phyloP scores from a whole-genome alignment of 805 yeast genomes.

The Sugiyamaella chiloensis region DNA sequence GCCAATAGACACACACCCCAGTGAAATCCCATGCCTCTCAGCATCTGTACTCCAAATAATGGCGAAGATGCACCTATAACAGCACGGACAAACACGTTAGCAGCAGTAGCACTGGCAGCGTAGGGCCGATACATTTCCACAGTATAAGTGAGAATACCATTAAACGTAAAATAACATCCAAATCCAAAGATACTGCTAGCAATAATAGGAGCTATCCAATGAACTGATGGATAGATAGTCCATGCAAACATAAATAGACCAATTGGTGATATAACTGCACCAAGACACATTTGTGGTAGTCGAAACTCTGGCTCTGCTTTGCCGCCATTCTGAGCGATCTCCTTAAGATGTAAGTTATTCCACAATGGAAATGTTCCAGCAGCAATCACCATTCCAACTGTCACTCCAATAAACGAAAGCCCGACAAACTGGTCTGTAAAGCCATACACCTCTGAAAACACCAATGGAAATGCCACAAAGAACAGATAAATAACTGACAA shows the following conservation, averaged over 20 bases:
- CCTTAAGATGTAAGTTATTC: conserved; percentile 32
- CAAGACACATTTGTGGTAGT: conserved; percentile 49
- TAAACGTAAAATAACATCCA: conserved; percentile 38
- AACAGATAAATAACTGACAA: conserved; percentile 57
- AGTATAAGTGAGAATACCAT: conserved; percentile 29
- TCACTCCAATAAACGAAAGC: conserved; percentile 57
- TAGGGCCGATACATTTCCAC: conserved; percentile 39
- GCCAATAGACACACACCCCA: conserved; percentile 70
- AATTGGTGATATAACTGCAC: conserved; percentile 42
- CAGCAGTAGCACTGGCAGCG: conserved; percentile 83
- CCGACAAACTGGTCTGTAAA: conserved; percentile 53
- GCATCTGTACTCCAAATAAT: conserved; percentile 81
- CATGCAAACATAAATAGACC: conserved; percentile 54
- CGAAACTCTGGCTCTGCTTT: conserved; percentile 46
- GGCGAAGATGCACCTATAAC: conserved; percentile 77
- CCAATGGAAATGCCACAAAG: conserved; percentile 57
- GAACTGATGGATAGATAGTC: conserved; percentile 41
- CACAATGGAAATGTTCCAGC: conserved; percentile 32
- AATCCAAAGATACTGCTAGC: conserved; percentile 52
- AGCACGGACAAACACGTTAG: conserved; percentile 77
- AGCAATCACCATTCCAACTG: conserved; percentile 64
- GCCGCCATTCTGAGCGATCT: conserved; percentile 43
- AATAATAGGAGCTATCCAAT: conserved; percentile 54
- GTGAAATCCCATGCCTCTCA: conserved; percentile 59
- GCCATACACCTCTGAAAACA: conserved; percentile 47